Base-by-base conservation (phyloP, 1,139 yeast species). In the Yamadazyma buinensis region DNA sequence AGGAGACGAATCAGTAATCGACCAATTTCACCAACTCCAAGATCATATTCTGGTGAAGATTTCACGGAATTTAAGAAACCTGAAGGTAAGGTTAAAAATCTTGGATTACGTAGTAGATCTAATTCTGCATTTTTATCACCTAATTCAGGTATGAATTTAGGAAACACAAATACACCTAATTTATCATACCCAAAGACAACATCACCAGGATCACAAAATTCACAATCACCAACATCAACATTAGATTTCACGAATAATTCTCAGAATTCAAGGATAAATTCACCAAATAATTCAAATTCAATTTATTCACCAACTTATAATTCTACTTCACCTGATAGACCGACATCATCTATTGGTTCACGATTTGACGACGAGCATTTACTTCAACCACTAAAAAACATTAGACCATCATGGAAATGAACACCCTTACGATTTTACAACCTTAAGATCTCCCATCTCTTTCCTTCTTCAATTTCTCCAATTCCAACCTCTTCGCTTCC, bases 271-370 rank as follows among this genome's bases (percentile, higher is more conserved):
- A n/a, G 3, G n/a, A n/a, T n/a, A n/a, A n/a, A n/a, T n/a, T n/a
- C n/a, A n/a, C 49, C 48, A 6, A 43, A 44, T 28, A 36, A 42
- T 28, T 33, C 41, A 23, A 41, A 36, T 25, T 47, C 48, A 2
- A 36, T 37, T 15, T 44, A 47, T 12, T 38, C 47, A 12, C 41
- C 46, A 15, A 37, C 46, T 1, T 55, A 52, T 42, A 42, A 50
- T 31, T 52, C 59, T 4, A 54, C 67, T 7, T 60, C 68, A 1
- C 66, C 67, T 2, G 67, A 61, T 23, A 43, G 67, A 33, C 68
- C 67, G 2, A 37, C 47, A 6, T 58, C 66, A 2, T 54, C 68
- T 2, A 52, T 61, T 20, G 70, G 67, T 4, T 60, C 65, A 2
- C 41, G 68, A 21, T 64, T 48, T 39, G 68, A 64, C 33, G 65